Percentiles rank a stretch among this genome's conserved stretches.
Conservation (phyloP, 208 protist genomes). For the Perkinsela sp. region DNA sequence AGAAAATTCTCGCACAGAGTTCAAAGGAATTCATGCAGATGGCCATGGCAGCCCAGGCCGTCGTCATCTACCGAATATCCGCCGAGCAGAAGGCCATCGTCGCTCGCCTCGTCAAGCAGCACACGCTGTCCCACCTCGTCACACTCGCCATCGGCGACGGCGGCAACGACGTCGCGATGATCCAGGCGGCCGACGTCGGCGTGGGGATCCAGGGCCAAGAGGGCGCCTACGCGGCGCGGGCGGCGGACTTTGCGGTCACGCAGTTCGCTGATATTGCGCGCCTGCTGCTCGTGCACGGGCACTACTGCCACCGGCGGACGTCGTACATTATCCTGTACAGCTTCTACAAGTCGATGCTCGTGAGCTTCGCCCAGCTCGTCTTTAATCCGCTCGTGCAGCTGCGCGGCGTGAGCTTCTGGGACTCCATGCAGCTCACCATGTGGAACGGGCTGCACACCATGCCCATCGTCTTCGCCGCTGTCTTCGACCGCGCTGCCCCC, state of each 20-base stretch:
- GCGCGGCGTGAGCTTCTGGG: conserved; percentile 61
- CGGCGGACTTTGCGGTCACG: conserved; percentile 71
- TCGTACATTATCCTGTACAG: conserved; percentile 80
- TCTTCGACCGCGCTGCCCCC: conserved; percentile 47
- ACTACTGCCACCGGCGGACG: conserved; percentile 60
- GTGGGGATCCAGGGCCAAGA: conserved; percentile 69
- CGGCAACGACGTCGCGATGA: conserved; percentile 80
- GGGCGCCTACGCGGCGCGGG: conserved; percentile 60
- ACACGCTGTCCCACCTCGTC: conserved; percentile 10
- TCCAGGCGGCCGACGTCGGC: conserved; percentile 70
- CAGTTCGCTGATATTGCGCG: conserved; percentile 65
- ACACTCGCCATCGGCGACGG: conserved; percentile 79
- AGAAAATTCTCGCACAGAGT: conserved; percentile 21
- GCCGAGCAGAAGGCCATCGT: conserved; percentile 70
- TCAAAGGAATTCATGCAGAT: conserved; percentile 17
- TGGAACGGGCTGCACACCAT: conserved; percentile 71
- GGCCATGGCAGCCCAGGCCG: conserved; percentile 22
- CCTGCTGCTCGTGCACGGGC: conserved; percentile 77
- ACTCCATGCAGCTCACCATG: conserved; percentile 43
- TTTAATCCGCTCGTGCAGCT: conserved; percentile 36
- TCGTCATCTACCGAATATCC: conserved; percentile 75
- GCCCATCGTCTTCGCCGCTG: conserved; percentile 51
- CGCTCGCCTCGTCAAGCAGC: conserved; percentile 24
- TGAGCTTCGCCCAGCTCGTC: conserved; percentile 64
- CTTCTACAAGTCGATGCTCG: conserved; percentile 86